These are phyloP conservation scores for Coniochaeta sp. DNA, from an alignment of 2,329 filamentous ascomycete genomes.

Conservation along the genomic window DNA sequence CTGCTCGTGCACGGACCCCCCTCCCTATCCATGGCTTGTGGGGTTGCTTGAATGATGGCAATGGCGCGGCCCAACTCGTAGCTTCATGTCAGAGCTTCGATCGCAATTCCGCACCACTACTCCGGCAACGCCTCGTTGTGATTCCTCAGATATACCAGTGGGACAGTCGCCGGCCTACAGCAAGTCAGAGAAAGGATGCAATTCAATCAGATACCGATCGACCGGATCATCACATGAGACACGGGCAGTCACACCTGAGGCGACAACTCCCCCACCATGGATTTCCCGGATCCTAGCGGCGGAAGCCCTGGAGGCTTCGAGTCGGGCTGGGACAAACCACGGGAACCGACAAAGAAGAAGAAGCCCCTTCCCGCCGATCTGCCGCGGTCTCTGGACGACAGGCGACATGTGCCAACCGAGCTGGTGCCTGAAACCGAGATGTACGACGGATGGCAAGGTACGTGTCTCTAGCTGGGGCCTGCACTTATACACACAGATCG, in stretches of 20 bases:
- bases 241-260: background rate
- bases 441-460: slow-evolving; percentile 98
- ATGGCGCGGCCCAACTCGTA: too few species aligned
- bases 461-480: slow-evolving; percentile 18
- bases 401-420: slow-evolving; percentile 59
- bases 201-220: background rate
- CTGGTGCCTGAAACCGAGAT: slow-evolving; percentile 83
- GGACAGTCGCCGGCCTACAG: too few species aligned
- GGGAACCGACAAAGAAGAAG: slow-evolving; percentile 30
- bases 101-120: background rate
- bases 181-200: background rate
- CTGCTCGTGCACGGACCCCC: too few species aligned
- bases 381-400: slow-evolving; percentile 86
- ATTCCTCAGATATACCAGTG: too few species aligned
- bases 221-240: slow-evolving; percentile 2
- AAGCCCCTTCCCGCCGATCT: slow-evolving; percentile 70
- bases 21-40: too few species aligned
- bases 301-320: slow-evolving; percentile 28
- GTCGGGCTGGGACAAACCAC: slow-evolving; percentile 25
- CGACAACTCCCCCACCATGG: slow-evolving; percentile 41
- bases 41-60: too few species aligned
- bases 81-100: too few species aligned
- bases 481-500: too few species aligned
- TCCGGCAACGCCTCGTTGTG: too few species aligned
- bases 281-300: slow-evolving; percentile 45